phyloP scores from a whole-genome alignment of 1,284 basidiomycete species.

The Grifola frondosa region DNA sequence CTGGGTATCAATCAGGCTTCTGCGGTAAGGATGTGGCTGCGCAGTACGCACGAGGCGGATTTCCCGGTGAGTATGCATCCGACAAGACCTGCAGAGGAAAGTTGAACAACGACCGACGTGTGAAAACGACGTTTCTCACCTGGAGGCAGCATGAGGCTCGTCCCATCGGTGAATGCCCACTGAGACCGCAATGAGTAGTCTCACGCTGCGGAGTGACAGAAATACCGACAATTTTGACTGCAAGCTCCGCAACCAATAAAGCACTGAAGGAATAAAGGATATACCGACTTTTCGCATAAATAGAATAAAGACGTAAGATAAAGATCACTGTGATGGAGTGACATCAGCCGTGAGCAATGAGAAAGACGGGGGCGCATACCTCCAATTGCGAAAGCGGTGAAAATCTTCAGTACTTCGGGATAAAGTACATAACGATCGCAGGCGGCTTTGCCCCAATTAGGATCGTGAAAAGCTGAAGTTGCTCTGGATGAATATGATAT shows the following conservation, averaged over 20 bases:
- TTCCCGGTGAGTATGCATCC: constrained; percentile 28
- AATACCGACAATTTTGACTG: constrained; percentile 20
- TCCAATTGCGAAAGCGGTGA: constrained; percentile 24
- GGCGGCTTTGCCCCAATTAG: constrained; percentile 22
- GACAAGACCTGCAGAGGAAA: constrained; percentile 20
- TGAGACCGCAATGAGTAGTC: constrained; percentile 7
- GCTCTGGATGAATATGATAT: not conserved
- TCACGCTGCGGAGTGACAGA: not conserved
- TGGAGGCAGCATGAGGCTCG: constrained; percentile 24
- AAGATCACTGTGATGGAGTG: constrained; percentile 21
- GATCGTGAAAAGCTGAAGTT: constrained; percentile 28
- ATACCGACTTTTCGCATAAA: constrained; percentile 20
- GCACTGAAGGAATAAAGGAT: constrained; percentile 17
- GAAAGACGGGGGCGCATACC: constrained; percentile 12
- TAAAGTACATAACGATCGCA: constrained; percentile 28
- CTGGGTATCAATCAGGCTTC: constrained; percentile 8
- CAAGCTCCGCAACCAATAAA: constrained; percentile 18
- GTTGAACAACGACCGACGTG: not conserved
- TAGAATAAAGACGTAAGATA: constrained; percentile 24
- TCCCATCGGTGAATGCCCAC: constrained; percentile 30
- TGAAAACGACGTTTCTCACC: constrained; percentile 9
- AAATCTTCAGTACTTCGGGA: constrained; percentile 28
- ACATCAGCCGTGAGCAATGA: not conserved
- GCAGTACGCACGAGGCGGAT: constrained; percentile 20
- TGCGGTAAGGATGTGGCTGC: no score